phyloP scores from a whole-genome alignment of 768 basidiomycete genomes.

The Trichaptum fuscoviolaceum region DNA sequence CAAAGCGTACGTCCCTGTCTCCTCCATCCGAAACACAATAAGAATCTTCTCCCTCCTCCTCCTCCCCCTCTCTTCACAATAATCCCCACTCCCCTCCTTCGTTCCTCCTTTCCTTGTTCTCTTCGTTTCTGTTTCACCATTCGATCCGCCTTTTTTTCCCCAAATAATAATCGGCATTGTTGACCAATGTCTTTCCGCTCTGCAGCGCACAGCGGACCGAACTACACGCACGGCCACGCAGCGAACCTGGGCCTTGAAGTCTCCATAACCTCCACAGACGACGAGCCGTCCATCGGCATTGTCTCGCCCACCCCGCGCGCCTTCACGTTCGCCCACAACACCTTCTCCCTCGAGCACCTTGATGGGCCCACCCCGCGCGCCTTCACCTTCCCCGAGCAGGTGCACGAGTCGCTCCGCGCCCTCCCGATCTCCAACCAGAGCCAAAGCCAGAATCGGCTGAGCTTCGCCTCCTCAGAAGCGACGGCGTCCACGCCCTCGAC shows the following conservation, averaged over 20 bases:
- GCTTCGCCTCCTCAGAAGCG: neutral
- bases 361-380: conserved; percentile 6
- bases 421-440: neutral
- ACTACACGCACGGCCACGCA: neutral
- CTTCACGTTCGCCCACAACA: conserved; percentile 51
- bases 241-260: conserved; percentile 47
- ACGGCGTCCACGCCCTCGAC: conserved; percentile 24
- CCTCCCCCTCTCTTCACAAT: neutral
- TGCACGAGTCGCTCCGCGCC: neutral
- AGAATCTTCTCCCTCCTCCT: neutral
- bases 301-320: conserved; percentile 66
- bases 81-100: neutral
- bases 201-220: neutral
- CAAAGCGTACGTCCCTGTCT: neutral
- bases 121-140: neutral
- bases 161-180: neutral
- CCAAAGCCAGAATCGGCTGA: neutral
- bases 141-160: neutral
- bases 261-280: conserved; percentile 50
- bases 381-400: conserved; percentile 3
- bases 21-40: neutral
- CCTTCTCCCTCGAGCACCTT: conserved; percentile 2
- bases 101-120: neutral
- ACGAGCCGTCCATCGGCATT: conserved; percentile 52
- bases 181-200: neutral